Evolutionary conservation across 1,284 basidiomycete genomes (phyloP), one percentile per base, ranked within the genome.

Genomic region (Sphaerobolus stellatus): DNA sequence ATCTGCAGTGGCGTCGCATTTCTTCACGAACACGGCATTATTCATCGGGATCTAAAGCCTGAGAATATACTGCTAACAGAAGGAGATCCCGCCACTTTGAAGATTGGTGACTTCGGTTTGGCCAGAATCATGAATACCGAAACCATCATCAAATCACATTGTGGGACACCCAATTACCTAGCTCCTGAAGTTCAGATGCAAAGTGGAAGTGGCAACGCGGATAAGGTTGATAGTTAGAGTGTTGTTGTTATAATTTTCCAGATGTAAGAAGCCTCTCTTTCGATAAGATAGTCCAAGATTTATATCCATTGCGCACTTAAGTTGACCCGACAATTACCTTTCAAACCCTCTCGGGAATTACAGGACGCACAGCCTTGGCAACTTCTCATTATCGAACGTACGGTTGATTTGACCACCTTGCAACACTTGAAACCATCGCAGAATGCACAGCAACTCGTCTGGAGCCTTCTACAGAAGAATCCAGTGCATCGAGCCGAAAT

Each of bases 81-180:
- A 14, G n/a, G n/a, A n/a, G 54, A 75, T 2, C 82, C 86, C 1
- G 88, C 88, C 0, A 66, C 73, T 2, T 81, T 88, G 59, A 93
- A 94, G 65, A 86, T 97, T 25, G 94, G 94, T 2, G 94, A 96
- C 69, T 97, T 96, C 67, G 94, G 94, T 5, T 80, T 97, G 13
- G 94, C 94, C 1, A 97, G 97, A 67, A 84, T 88, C 55, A 84
- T 92, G 40, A 87, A 90, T 60, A 84, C 80, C 59, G 65, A 82
- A 61, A 91, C 88, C 2, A 13, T 52, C 22, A 27, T 33, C n/a
- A 57, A 90, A 85, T 93, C 91, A 0, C 88, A 89, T 84, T 93
- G 90, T 63, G 91, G 91, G 11, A 93, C 91, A 0, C 90, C 91
- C 0, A 81, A 79, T 50, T 94, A 94, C 65, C 81, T 94, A 4